Conservation (phyloP, 208 protist genomes). For the Vickermania ingenoplastis region DNA sequence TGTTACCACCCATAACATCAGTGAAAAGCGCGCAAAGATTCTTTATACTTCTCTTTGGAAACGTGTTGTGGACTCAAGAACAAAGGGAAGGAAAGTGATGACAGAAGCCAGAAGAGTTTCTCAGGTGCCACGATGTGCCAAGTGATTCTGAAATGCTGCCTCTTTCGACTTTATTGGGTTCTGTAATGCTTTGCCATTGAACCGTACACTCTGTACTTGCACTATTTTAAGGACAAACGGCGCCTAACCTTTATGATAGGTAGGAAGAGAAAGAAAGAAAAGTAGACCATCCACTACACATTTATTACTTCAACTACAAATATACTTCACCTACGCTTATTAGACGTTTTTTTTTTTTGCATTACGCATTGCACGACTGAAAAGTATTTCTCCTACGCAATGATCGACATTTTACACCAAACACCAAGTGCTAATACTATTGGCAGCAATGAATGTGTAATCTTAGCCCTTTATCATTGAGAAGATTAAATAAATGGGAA, state of each 20-base stretch:
- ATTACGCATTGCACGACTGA: slow-evolving; percentile 1
- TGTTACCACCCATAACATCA: slow-evolving; percentile 56
- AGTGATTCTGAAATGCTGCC: slow-evolving; percentile 10
- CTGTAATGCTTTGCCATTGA: background rate
- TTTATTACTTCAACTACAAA: too few species aligned
- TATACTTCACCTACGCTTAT: slow-evolving; percentile 11
- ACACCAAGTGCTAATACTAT: too few species aligned
- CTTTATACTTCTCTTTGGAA: slow-evolving; percentile 85
- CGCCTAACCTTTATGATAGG: too few species aligned
- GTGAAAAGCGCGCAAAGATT: slow-evolving; percentile 78
- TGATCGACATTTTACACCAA: too few species aligned
- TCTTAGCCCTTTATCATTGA: too few species aligned
- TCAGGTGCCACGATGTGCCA: slow-evolving; percentile 53
- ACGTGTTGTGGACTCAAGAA: slow-evolving; percentile 78
- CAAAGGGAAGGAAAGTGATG: slow-evolving; percentile 82
- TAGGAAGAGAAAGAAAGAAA: too few species aligned
- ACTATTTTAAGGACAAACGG: background rate
- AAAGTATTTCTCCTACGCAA: too few species aligned
- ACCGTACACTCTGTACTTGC: background rate
- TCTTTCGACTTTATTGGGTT: background rate
- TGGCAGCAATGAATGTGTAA: too few species aligned
- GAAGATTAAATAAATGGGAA: too few species aligned
- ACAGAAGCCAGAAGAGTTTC: slow-evolving; percentile 54
- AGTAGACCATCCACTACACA: too few species aligned
- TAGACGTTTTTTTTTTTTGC: slow-evolving; percentile 12